These are phyloP conservation scores for Hyaloscypha finlandica DNA, from an alignment of 495 filamentous ascomycete genomes.

Conservation along the genomic window DNA sequence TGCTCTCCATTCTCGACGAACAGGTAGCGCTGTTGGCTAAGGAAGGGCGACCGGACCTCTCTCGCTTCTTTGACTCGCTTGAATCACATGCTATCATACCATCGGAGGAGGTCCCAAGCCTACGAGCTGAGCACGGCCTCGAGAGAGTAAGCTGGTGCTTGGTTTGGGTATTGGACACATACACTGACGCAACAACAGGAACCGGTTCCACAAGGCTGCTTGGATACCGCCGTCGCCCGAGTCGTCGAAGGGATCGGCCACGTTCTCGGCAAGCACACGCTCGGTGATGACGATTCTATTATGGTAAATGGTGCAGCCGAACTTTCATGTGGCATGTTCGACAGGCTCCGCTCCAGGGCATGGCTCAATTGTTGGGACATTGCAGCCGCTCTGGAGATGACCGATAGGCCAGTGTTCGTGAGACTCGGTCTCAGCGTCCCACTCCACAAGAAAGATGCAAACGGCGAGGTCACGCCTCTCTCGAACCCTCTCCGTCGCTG, in stretches of 20 bases:
- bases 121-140: conserved; percentile 20
- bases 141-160: conserved; percentile 24
- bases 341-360: conserved; percentile 21
- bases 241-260: conserved; percentile 23
- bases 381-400: conserved; percentile 25
- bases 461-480: conserved; percentile 24
- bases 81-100: conserved; percentile 25
- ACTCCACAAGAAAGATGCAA: conserved; percentile 23
- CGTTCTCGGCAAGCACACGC: conserved; percentile 21
- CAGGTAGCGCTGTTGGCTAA: too few species aligned
- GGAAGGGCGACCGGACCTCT: too few species aligned
- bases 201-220: conserved; percentile 23
- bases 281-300: conserved; percentile 22
- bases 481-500: conserved; percentile 22
- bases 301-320: conserved; percentile 22
- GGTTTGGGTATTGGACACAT: conserved; percentile 13
- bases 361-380: conserved; percentile 26
- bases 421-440: conserved; percentile 20
- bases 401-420: conserved; percentile 26
- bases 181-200: conserved; percentile 22
- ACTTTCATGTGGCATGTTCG: conserved; percentile 22
- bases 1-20: too few species aligned
- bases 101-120: conserved; percentile 20
- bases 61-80: conserved; percentile 14
- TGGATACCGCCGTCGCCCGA: conserved; percentile 13